Evolutionary conservation across 345 rosid species (phyloP), one percentile per base, ranked within the genome.

Genomic region (Acer saccharum): DNA sequence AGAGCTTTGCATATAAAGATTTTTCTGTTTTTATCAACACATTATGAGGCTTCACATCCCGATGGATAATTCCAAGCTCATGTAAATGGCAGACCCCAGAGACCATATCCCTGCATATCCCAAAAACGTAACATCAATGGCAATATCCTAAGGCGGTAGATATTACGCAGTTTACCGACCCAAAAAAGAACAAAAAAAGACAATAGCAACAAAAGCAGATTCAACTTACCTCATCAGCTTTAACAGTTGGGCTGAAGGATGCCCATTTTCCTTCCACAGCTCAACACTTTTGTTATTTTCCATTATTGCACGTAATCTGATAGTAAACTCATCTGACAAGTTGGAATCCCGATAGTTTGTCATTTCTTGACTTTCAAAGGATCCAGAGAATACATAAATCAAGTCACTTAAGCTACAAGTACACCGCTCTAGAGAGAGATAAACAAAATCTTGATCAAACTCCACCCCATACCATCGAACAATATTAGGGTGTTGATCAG

Each of bases 11-110:
- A 81, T 87, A 84, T 57, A 90, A 9, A 78, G 85, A 83, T 83
- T 77, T 87, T 76, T 89, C 85, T 78, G 82, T 90, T 48, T 83
- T 82, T 76, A 92, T 90, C 80, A 92, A 86, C 68, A 92, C 97
- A 87, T 92, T 90, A 82, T 87, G 97, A 79, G 97, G 97, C 83
- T 90, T 92, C 75, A 92, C 81, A 81, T 92, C 97, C 76, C 92
- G 87, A 75, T 92, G 97, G 63, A 92, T 80, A 63, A 92, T 90
- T 75, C 94, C 97, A 73, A 90, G 77, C 77, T 90, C 92, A 71
- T 92, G 97, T 71, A 92, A 83, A 87, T 92, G 97, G 74, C 80
- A 89, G 79, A 92, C 87, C 68, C 94, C 93, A 29, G 88, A 83
- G 65, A 92, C 90, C 71, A 90, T 60, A 73, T 92, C 91, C 82